These are phyloP conservation scores for Liquidambar formosana DNA, from an alignment of 164 flowering plant genomes.

Conservation along the genomic window DNA sequence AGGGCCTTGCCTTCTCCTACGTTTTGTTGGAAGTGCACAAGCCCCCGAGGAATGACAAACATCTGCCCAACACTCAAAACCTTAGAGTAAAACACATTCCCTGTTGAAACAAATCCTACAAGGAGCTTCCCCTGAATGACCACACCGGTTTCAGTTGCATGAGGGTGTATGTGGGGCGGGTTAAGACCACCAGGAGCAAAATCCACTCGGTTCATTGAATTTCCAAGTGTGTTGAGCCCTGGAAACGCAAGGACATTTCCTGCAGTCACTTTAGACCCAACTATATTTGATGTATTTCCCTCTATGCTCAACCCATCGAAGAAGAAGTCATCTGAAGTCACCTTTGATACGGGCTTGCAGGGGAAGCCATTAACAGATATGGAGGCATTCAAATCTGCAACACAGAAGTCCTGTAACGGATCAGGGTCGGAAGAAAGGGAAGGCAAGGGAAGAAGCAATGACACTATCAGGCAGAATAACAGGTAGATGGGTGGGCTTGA, in stretches of 20 bases:
- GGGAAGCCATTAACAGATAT: slow-evolving; percentile 55
- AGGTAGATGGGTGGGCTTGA: slow-evolving; percentile 4
- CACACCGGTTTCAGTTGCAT: slow-evolving; percentile 51
- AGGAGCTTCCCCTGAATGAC: slow-evolving; percentile 52
- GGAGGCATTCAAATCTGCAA: slow-evolving; percentile 34
- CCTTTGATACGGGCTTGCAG: slow-evolving; percentile 58
- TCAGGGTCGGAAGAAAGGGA: slow-evolving; percentile 47
- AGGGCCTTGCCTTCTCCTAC: slow-evolving; percentile 55
- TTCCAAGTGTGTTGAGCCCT: slow-evolving; percentile 68
- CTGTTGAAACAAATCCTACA: slow-evolving; percentile 59
- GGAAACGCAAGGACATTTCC: slow-evolving; percentile 65
- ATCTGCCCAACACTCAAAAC: slow-evolving; percentile 54
- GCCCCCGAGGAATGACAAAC: slow-evolving; percentile 68
- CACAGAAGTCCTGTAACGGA: slow-evolving; percentile 70
- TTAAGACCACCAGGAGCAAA: slow-evolving; percentile 54
- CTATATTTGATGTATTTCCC: slow-evolving; percentile 41
- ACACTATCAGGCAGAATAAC: slow-evolving; percentile 14
- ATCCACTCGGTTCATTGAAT: slow-evolving; percentile 69
- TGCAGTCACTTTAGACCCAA: slow-evolving; percentile 32
- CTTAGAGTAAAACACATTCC: slow-evolving; percentile 50
- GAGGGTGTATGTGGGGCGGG: slow-evolving; percentile 77
- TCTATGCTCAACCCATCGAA: slow-evolving; percentile 47
- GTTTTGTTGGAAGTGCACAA: slow-evolving; percentile 66
- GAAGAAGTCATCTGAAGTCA: slow-evolving; percentile 62
- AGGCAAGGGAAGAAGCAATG: slow-evolving; percentile 21